These are phyloP conservation scores for Apostasia shenzhenica DNA, from an alignment of 106 monocot species.

Conservation along the genomic window DNA sequence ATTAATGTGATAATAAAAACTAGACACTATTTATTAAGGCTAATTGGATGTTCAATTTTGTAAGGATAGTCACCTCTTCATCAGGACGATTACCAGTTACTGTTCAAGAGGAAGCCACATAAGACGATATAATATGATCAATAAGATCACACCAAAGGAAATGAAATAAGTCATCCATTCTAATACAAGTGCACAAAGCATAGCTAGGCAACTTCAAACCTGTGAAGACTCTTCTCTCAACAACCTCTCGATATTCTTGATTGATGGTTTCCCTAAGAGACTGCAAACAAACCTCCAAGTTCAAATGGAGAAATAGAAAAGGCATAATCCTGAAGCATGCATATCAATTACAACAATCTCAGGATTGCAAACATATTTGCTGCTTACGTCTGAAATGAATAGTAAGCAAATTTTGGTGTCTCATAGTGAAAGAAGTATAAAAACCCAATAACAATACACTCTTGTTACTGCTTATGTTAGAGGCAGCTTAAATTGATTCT, in stretches of 20 bases:
- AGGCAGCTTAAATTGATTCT: no score
- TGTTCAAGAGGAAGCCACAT: slow-evolving; percentile 1
- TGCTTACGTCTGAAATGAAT: no score
- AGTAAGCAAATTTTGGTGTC: neutral
- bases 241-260: slow-evolving; percentile 51
- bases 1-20: neutral
- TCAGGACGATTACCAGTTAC: slow-evolving; percentile 84
- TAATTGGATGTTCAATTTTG: neutral
- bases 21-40: neutral
- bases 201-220: slow-evolving; percentile 11
- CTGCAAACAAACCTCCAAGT: slow-evolving; percentile 18
- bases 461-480: no score
- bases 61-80: slow-evolving; percentile 56
- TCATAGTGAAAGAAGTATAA: neutral
- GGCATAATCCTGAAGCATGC: neutral
- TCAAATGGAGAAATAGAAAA: neutral
- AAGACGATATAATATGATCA: neutral
- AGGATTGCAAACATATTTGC: neutral
- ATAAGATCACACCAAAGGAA: no score
- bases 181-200: no score
- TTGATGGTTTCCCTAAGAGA: slow-evolving; percentile 39
- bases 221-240: slow-evolving; percentile 70
- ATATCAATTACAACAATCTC: neutral
- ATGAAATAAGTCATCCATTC: no score
- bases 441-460: no score